A percentile compares a stretch with the other conserved stretches of the same genome.
These are phyloP conservation scores for Lasiodiplodia citricola DNA, from an alignment of 2,329 filamentous ascomycete genomes.

Conservation along the genomic window DNA sequence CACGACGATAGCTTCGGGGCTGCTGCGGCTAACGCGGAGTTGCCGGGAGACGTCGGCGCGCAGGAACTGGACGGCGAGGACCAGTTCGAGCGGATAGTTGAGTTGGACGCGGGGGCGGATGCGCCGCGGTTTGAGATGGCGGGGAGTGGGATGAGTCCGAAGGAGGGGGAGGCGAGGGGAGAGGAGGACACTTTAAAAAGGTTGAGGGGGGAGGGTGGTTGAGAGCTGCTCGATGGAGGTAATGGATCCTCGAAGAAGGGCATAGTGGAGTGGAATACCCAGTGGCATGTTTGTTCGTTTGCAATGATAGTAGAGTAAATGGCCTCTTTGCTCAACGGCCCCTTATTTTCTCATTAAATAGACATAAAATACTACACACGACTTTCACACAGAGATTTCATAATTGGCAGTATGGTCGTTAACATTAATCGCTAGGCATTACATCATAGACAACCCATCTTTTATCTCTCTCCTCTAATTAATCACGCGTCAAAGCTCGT, in stretches of 20 bases:
- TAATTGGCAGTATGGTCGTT: neutral
- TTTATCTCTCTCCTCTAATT: neutral
- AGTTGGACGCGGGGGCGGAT: neutral
- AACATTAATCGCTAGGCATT: neutral
- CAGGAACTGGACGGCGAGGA: conserved; percentile 7
- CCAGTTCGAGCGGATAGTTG: neutral
- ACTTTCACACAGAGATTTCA: no score
- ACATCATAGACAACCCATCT: neutral
- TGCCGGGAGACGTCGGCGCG: neutral
- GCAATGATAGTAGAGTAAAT: no score
- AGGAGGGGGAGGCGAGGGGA: neutral
- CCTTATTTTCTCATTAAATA: no score
- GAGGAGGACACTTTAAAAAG: no score
- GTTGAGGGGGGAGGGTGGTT: no score
- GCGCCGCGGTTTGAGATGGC: neutral
- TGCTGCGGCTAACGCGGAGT: neutral
- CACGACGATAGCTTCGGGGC: neutral
- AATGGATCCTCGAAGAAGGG: no score
- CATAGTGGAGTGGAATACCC: no score
- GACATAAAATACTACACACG: no score
- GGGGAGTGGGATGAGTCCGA: neutral
- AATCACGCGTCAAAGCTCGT: neutral
- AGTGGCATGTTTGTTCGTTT: no score
- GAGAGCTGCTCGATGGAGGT: no score
- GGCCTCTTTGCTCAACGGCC: no score